phyloP scores from a whole-genome alignment of 73 alveolate species.

The Paramecium primaurelia region DNA sequence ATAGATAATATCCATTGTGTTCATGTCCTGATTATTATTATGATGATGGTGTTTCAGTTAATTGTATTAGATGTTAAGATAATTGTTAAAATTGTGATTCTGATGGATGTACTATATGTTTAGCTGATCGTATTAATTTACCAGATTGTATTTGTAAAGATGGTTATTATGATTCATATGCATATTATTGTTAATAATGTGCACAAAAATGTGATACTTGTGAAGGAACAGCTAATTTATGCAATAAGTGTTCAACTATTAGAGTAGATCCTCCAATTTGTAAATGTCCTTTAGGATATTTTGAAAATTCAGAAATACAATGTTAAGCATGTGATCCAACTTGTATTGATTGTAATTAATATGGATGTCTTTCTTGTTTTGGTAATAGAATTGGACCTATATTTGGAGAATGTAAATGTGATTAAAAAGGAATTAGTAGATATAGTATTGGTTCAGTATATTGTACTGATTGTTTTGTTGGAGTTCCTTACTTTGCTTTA shows the following conservation, averaged over 20 bases:
- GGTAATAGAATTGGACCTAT: conserved; percentile 29
- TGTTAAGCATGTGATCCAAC: neutral
- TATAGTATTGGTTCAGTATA: neutral
- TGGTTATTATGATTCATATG: neutral
- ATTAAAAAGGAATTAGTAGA: neutral
- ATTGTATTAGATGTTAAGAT: neutral
- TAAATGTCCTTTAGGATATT: conserved; percentile 17
- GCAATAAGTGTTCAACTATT: neutral
- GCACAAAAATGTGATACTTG: neutral
- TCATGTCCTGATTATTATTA: neutral
- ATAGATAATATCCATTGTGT: neutral
- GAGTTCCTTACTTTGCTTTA: neutral
- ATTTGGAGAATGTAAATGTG: neutral
- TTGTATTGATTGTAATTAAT: neutral
- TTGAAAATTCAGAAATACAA: neutral
- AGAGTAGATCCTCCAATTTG: neutral
- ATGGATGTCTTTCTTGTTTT: neutral
- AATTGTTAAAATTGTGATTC: neutral
- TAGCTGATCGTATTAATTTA: conserved; percentile 5
- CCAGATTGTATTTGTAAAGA: neutral
- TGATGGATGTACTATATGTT: neutral
- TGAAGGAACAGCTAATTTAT: neutral
- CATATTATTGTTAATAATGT: neutral
- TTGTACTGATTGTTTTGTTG: conserved; percentile 1
- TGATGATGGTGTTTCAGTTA: neutral